A percentile compares a stretch with the other conserved stretches of the same genome.
Conservation (phyloP, 2,329 filamentous ascomycete genomes). For the Cercospora berteroae region DNA sequence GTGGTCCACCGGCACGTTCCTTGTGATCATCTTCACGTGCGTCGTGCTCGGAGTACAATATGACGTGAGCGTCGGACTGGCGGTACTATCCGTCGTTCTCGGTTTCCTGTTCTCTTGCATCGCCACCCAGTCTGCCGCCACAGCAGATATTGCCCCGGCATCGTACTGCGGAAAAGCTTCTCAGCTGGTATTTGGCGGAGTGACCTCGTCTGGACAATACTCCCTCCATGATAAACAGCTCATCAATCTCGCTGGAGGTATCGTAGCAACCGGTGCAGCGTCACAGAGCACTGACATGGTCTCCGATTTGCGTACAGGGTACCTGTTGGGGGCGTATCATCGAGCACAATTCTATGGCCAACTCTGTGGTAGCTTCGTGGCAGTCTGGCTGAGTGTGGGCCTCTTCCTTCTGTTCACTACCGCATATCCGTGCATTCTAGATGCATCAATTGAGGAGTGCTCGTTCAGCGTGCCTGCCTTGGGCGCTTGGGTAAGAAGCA, state of each 20-base stretch:
- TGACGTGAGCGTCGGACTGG: slow-evolving; percentile 55
- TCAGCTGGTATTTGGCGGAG: slow-evolving; percentile 63
- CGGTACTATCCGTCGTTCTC: slow-evolving; percentile 55
- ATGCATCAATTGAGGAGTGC: slow-evolving; percentile 50
- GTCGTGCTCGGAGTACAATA: slow-evolving; percentile 53
- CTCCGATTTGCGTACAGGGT: slow-evolving; percentile 63
- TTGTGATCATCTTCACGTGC: slow-evolving; percentile 40
- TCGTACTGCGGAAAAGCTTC: slow-evolving; percentile 63
- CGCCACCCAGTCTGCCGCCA: slow-evolving; percentile 54
- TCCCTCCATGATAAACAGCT: slow-evolving; percentile 53
- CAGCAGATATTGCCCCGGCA: slow-evolving; percentile 53
- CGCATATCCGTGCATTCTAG: slow-evolving; percentile 63
- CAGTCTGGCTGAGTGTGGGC: slow-evolving; percentile 62
- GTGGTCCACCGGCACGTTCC: slow-evolving; percentile 49
- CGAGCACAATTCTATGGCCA: slow-evolving; percentile 65
- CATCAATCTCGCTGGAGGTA: slow-evolving; percentile 62
- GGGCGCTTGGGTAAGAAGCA: slow-evolving; percentile 48
- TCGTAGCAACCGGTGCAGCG: slow-evolving; percentile 37
- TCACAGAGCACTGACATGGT: slow-evolving; percentile 50
- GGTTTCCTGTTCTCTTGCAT: slow-evolving; percentile 54
- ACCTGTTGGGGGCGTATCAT: slow-evolving; percentile 62
- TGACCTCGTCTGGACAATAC: slow-evolving; percentile 54
- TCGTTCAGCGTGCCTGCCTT: slow-evolving; percentile 62
- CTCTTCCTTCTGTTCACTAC: slow-evolving; percentile 64
- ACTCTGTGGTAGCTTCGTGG: slow-evolving; percentile 58